Evolutionary conservation across 768 basidiomycete species (phyloP).

Genomic region (Guyanaporus albipodus): DNA sequence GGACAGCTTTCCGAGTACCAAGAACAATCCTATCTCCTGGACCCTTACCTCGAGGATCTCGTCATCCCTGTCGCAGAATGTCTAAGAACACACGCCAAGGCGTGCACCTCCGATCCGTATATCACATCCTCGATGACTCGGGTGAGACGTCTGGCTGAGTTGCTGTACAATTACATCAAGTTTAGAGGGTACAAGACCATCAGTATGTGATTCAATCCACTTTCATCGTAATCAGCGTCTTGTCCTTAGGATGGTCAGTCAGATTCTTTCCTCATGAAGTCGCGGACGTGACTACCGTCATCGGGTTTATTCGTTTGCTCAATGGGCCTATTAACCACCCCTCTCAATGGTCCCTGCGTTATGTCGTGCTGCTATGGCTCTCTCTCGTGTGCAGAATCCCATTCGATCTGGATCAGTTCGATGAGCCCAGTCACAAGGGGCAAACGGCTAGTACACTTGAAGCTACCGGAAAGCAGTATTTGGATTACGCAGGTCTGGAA

Average conservation of each 20-base stretch:
- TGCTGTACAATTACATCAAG: constrained; percentile 82
- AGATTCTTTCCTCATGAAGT: constrained; percentile 94
- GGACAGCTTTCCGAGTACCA: constrained; percentile 82
- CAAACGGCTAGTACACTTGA: constrained; percentile 59
- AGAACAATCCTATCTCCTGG: constrained; percentile 88
- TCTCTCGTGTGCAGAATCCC: constrained; percentile 92
- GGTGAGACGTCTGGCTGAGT: constrained; percentile 48
- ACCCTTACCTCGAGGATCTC: constrained; percentile 81
- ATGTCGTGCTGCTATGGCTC: constrained; percentile 87
- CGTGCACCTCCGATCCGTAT: constrained; percentile 30
- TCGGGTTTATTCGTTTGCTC: constrained; percentile 56
- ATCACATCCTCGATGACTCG: constrained; percentile 34
- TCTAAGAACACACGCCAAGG: constrained; percentile 53
- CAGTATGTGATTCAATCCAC: constrained; percentile 50
- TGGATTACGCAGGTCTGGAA: constrained; percentile 75
- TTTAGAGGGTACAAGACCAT: constrained; percentile 89
- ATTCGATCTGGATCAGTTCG: constrained; percentile 85
- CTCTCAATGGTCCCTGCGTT: constrained; percentile 75
- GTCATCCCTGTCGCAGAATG: constrained; percentile 68
- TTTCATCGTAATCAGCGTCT: neutral
- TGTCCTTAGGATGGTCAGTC: constrained; percentile 46
- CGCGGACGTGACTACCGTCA: constrained; percentile 69
- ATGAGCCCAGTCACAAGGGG: constrained; percentile 51
- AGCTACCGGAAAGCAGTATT: constrained; percentile 49
- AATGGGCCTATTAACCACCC: constrained; percentile 40